Evolutionary conservation across 306 rosid species (phyloP), one percentile per base, ranked within the genome.

Genomic region (Comarum palustre): DNA sequence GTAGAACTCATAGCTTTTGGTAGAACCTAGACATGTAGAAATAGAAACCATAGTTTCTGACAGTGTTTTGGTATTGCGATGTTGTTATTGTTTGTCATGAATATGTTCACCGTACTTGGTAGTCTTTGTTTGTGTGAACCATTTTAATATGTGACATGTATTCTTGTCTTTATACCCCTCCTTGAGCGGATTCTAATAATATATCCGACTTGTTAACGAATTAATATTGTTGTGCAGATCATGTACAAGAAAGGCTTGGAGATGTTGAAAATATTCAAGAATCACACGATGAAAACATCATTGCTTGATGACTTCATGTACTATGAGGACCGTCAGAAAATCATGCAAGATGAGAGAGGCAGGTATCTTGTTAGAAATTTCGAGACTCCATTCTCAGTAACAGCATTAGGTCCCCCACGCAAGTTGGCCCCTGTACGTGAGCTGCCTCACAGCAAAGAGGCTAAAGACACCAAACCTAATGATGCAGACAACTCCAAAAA

Each of bases 251-350:
- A 89, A 74, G 98, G 97, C 68, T 77, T 84, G 81, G 98, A 90
- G 80, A 89, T 93, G 92, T 78, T 93, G 78, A 93, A 85, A 72
- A 81, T 89, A 47, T 90, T 93, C 86, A 93, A 89, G 84, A 87
- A 75, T 48, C 88, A 89, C 60, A 24, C 81, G n/a, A 20, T 85
- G 84, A 93, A 86, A 93, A 89, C 93, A 39, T 93, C 97, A 70
- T 82, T 93, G 80, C 93, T 90, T 22, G 98, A 93, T 52, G 98
- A 93, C 75, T 89, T 93, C 20, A 77, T 89, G 68, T 93, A 93
- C 75, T 89, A 93, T 71, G 98, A 93, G 86, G 83, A 87, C 71
- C 98, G 98, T 51, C 93, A 93, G 80, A 93, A 86, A 87, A 82
- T 93, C 67, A 85, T 93, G 89, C 89, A 81, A 83, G 98, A 90